phyloP scores from a whole-genome alignment of 805 yeast species.

The Spencermartinsiella europaea region DNA sequence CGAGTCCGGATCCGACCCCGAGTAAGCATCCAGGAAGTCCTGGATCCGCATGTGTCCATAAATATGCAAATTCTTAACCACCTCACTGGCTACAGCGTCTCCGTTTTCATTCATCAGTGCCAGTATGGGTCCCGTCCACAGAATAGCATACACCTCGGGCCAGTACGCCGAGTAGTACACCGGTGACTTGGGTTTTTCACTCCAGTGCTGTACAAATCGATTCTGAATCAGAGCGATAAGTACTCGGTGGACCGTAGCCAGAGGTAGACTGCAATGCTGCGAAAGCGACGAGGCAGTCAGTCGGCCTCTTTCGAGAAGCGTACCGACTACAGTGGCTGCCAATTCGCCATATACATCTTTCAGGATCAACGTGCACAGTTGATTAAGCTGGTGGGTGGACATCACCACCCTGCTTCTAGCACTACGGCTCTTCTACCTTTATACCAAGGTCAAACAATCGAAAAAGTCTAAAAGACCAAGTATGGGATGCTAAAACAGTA shows the following conservation, averaged over 20 bases:
- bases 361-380: slow-evolving; percentile 26
- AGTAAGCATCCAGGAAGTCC: slow-evolving; percentile 39
- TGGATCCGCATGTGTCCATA: slow-evolving; percentile 59
- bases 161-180: slow-evolving; percentile 55
- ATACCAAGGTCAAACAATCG: background rate
- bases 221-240: slow-evolving; percentile 76
- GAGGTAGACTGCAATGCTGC: slow-evolving; percentile 42
- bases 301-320: slow-evolving; percentile 64
- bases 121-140: slow-evolving; percentile 77
- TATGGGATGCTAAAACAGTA: too few species aligned
- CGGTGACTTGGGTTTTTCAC: slow-evolving; percentile 30
- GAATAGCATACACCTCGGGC: slow-evolving; percentile 54
- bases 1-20: slow-evolving; percentile 10
- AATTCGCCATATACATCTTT: slow-evolving; percentile 56
- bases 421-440: too few species aligned
- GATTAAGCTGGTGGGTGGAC: slow-evolving; percentile 21
- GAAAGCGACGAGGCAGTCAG: slow-evolving; percentile 52
- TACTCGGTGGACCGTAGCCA: slow-evolving; percentile 51
- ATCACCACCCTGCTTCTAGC: slow-evolving; percentile 3
- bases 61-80: slow-evolving; percentile 64
- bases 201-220: slow-evolving; percentile 66
- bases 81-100: slow-evolving; percentile 40
- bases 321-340: slow-evolving; percentile 58
- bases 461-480: too few species aligned
- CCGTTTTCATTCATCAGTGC: slow-evolving; percentile 30